These are phyloP conservation scores for Eutrema salsugineum DNA, from an alignment of 441 rosid species.

Conservation along the genomic window DNA sequence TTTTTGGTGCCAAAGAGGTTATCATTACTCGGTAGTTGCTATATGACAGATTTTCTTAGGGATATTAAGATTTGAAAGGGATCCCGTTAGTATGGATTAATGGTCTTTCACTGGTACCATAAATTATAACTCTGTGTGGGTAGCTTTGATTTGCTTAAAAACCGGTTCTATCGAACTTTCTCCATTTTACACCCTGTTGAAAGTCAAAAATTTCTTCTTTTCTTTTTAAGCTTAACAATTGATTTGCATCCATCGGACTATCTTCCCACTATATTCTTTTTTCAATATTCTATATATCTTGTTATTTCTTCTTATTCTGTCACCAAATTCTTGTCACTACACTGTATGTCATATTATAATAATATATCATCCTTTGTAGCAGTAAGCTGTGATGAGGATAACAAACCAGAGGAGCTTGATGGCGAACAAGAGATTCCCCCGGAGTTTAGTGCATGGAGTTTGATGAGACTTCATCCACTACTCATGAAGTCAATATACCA, in stretches of 20 bases:
- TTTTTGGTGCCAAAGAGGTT: neutral
- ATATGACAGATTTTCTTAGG: neutral
- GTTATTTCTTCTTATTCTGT: neutral
- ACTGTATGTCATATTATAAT: neutral
- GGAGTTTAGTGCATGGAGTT: constrained; percentile 74
- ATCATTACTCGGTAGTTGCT: neutral
- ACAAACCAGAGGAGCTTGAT: constrained; percentile 42
- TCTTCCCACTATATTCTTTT: neutral
- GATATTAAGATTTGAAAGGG: neutral
- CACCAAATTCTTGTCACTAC: neutral
- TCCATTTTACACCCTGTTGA: constrained; percentile 1
- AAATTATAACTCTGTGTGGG: neutral
- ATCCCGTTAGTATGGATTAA: neutral
- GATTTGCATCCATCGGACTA: neutral
- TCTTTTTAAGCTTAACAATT: neutral
- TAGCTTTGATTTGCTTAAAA: neutral
- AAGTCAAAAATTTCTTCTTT: neutral
- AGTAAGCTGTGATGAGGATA: constrained; percentile 38
- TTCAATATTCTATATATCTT: neutral
- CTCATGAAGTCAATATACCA: constrained; percentile 70
- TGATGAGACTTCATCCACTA: constrained; percentile 77
- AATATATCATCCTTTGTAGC: neutral
- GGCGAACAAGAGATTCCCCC: constrained; percentile 45
- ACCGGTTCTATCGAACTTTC: neutral
- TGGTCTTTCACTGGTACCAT: neutral